These are phyloP conservation scores for Aspergillus melleus DNA, from an alignment of 2,329 filamentous ascomycete species.

Conservation along the genomic window DNA sequence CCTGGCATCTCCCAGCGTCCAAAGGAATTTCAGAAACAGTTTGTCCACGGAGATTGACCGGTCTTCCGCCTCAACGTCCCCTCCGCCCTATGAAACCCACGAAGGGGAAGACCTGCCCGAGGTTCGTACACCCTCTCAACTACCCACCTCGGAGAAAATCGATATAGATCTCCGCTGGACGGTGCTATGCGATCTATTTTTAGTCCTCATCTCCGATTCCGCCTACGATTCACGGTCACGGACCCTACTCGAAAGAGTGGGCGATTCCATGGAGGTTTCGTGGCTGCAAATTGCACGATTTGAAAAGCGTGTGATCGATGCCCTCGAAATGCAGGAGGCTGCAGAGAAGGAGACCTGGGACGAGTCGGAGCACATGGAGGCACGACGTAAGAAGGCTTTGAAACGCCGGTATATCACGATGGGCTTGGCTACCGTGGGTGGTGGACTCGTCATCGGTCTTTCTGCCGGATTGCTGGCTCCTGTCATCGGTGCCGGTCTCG, in stretches of 20 bases:
- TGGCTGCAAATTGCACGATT: constrained; percentile 96
- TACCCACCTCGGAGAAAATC: constrained; percentile 78
- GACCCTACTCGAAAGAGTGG: constrained; percentile 79
- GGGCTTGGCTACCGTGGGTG: constrained; percentile 94
- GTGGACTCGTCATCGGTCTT: constrained; percentile 89
- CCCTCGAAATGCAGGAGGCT: constrained; percentile 94
- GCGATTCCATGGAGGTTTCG: constrained; percentile 73
- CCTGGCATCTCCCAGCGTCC: constrained; percentile 25
- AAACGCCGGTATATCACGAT: constrained; percentile 89
- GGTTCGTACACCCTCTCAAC: constrained; percentile 77
- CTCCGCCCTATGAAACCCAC: constrained; percentile 58
- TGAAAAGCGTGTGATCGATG: constrained; percentile 95
- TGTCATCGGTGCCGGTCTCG: constrained; percentile 89
- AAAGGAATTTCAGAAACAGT: constrained; percentile 26
- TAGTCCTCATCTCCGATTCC: constrained; percentile 94
- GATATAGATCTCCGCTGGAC: constrained; percentile 98
- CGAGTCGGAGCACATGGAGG: constrained; percentile 90
- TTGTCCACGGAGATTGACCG: constrained; percentile 37
- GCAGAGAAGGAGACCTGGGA: constrained; percentile 97
- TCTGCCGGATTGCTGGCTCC: constrained; percentile 90
- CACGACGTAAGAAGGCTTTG: constrained; percentile 74
- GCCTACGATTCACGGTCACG: constrained; percentile 88
- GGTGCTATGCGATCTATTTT: constrained; percentile 90
- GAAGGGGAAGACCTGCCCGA: constrained; percentile 71
- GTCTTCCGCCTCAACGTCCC: constrained; percentile 51